These are phyloP conservation scores for Rutstroemia sp. DNA, from an alignment of 2,329 filamentous ascomycete species.

Conservation along the genomic window DNA sequence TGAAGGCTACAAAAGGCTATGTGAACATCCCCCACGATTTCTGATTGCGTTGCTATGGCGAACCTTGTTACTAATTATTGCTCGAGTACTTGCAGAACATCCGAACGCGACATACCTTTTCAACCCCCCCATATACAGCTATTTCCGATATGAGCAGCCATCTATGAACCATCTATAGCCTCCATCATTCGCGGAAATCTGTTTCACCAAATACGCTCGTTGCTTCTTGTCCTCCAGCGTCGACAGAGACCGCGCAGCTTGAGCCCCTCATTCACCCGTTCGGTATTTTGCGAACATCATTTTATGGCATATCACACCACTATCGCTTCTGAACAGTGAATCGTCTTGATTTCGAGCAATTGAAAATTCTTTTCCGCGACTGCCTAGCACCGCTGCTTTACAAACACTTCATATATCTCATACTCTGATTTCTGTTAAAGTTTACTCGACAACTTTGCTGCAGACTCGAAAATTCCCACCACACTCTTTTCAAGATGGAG, in stretches of 20 bases:
- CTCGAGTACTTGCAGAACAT: neutral
- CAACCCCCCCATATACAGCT: too few relatives aligned
- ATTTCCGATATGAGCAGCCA: too few relatives aligned
- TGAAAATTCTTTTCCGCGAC: neutral
- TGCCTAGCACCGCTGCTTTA: constrained; percentile 11
- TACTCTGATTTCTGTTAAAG: too few relatives aligned
- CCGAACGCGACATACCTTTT: neutral
- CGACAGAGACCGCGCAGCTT: too few relatives aligned
- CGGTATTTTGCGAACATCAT: too few relatives aligned
- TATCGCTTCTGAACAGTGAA: too few relatives aligned
- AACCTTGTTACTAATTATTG: neutral
- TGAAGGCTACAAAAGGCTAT: neutral
- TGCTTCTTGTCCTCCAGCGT: too few relatives aligned
- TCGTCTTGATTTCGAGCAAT: neutral
- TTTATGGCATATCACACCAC: too few relatives aligned
- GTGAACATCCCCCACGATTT: neutral
- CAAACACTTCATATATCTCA: neutral
- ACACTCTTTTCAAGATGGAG: constrained; percentile 20
- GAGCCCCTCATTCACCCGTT: too few relatives aligned
- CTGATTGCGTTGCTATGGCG: neutral
- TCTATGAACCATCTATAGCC: too few relatives aligned
- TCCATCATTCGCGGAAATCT: too few relatives aligned
- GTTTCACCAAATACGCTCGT: too few relatives aligned
- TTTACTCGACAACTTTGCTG: constrained; percentile 1
- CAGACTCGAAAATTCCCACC: constrained; percentile 6